These are phyloP conservation scores for Scortechinia acanthostroma DNA, from an alignment of 2,329 filamentous ascomycete species.

Conservation along the genomic window DNA sequence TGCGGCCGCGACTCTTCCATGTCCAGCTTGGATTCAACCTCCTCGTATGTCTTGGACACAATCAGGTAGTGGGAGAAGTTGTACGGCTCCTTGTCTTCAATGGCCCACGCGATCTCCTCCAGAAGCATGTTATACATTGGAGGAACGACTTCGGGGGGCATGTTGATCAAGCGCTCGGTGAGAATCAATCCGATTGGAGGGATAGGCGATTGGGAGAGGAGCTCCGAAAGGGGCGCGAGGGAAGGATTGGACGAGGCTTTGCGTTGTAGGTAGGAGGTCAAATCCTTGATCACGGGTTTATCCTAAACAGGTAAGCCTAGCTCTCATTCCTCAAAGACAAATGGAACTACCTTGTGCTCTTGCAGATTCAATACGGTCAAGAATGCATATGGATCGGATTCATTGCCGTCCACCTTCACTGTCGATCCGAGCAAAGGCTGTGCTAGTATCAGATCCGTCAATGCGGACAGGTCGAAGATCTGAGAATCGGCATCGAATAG, in stretches of 20 bases:
- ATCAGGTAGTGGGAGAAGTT: constrained; percentile 61
- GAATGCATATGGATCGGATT: constrained; percentile 62
- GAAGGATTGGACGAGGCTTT: constrained; percentile 10
- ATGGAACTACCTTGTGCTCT: constrained; percentile 33
- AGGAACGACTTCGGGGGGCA: constrained; percentile 57
- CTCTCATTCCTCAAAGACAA: not conserved
- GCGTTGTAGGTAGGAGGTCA: constrained; percentile 27
- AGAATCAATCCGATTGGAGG: constrained; percentile 53
- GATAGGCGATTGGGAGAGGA: not conserved
- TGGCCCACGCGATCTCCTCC: constrained; percentile 56
- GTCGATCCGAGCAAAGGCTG: constrained; percentile 60
- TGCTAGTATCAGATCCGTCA: constrained; percentile 55
- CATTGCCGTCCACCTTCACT: constrained; percentile 61
- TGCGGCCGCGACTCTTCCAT: constrained; percentile 34
- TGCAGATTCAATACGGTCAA: constrained; percentile 57
- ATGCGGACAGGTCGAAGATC: constrained; percentile 54
- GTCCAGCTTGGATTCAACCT: constrained; percentile 52
- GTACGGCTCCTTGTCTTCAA: constrained; percentile 57
- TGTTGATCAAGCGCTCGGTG: constrained; percentile 62
- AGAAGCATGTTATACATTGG: constrained; percentile 65
- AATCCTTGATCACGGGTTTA: constrained; percentile 29
- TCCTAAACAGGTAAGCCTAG: constrained; percentile 6
- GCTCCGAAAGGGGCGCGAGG: not conserved
- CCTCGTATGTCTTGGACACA: constrained; percentile 56
- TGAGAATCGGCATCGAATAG: constrained; percentile 58